phyloP scores from a whole-genome alignment of 345 rosid genomes.

The Dipteronia sinensis region DNA sequence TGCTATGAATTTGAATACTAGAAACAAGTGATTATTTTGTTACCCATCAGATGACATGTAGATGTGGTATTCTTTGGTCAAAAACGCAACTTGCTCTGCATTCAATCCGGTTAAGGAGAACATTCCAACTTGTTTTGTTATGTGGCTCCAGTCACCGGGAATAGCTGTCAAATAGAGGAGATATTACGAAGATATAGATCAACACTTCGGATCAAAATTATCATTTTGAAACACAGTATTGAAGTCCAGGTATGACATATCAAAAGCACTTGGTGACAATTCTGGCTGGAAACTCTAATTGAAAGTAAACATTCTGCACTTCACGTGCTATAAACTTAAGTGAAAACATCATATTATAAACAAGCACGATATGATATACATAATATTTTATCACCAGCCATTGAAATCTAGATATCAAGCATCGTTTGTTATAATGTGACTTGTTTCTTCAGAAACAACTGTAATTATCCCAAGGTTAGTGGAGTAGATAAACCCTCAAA shows the following conservation, averaged over 20 bases:
- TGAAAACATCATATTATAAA: not conserved
- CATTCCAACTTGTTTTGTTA: conserved; percentile 53
- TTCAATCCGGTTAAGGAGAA: conserved; percentile 52
- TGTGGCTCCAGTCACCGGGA: conserved; percentile 66
- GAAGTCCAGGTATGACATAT: not conserved
- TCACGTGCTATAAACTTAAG: not conserved
- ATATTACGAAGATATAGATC: not conserved
- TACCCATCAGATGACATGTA: conserved; percentile 66
- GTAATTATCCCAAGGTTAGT: not conserved
- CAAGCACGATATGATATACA: not conserved
- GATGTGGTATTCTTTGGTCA: conserved; percentile 56
- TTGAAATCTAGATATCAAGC: not conserved
- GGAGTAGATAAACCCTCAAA: not conserved
- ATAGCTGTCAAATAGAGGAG: conserved; percentile 38
- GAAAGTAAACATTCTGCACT: not conserved
- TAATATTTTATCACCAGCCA: not conserved
- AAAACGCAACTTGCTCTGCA: conserved; percentile 44
- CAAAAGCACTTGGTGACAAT: not conserved
- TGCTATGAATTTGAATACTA: not conserved
- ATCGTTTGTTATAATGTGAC: not conserved
- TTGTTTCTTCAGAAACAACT: not conserved
- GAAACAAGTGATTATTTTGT: not conserved
- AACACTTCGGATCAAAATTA: not conserved
- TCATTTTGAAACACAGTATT: not conserved
- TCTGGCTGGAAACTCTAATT: not conserved